Conservation (phyloP, 2,329 filamentous ascomycete genomes). For the Arthrinium puccinioides region DNA sequence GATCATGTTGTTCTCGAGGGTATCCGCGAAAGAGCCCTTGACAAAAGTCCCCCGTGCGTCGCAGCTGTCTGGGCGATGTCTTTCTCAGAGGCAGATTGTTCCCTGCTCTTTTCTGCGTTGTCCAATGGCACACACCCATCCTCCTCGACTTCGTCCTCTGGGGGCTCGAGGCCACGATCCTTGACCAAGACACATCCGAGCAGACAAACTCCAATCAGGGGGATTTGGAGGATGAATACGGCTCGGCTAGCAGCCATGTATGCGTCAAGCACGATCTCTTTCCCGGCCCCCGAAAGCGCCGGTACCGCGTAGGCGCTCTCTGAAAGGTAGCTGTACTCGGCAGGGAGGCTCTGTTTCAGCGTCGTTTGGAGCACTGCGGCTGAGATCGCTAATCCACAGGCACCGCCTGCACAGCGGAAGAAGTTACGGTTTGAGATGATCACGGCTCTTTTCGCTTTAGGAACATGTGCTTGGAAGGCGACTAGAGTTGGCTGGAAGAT, state of each 20-base stretch:
- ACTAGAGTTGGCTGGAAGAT: slow-evolving; percentile 42
- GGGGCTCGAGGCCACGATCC: slow-evolving; percentile 36
- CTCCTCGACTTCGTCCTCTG: slow-evolving; percentile 6
- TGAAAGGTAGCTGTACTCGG: slow-evolving; percentile 16
- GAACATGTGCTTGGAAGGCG: slow-evolving; percentile 49
- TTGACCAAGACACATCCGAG: slow-evolving; percentile 43
- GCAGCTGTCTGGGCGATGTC: too few relatives aligned
- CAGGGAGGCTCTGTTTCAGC: slow-evolving; percentile 17
- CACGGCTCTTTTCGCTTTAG: slow-evolving; percentile 50
- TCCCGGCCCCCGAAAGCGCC: neutral
- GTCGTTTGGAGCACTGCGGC: slow-evolving; percentile 37
- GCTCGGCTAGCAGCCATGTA: slow-evolving; percentile 46
- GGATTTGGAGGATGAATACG: slow-evolving; percentile 50
- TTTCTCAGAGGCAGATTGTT: too few relatives aligned
- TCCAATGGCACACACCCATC: too few relatives aligned
- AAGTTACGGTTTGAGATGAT: slow-evolving; percentile 58
- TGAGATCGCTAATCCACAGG: slow-evolving; percentile 49
- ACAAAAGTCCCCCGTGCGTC: too few relatives aligned
- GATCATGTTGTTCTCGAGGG: too few relatives aligned
- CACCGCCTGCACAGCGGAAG: slow-evolving; percentile 50
- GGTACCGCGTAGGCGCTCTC: slow-evolving; percentile 21
- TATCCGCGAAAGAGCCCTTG: too few relatives aligned
- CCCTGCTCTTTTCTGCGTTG: too few relatives aligned
- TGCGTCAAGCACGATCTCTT: slow-evolving; percentile 33
- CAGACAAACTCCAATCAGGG: slow-evolving; percentile 43